Evolutionary conservation across 441 rosid species (phyloP).

Genomic region (Bruguiera hainesii): DNA sequence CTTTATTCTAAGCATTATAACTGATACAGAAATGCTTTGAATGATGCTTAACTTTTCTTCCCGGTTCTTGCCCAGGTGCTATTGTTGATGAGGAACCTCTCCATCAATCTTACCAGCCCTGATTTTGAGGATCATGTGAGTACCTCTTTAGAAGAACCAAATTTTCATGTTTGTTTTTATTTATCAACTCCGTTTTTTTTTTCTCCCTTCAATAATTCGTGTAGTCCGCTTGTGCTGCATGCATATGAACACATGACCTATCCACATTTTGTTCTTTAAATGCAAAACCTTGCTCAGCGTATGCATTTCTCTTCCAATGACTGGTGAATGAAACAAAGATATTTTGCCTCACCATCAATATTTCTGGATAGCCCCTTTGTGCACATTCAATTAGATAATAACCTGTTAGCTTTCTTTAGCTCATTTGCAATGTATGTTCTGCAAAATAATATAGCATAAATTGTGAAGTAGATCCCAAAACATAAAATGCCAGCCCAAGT

Average conservation of each 20-base stretch:
- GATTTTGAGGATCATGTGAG: slow-evolving; percentile 89
- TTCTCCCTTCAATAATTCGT: background rate
- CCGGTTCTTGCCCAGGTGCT: slow-evolving; percentile 45
- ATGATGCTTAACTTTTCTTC: background rate
- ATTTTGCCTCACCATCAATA: background rate
- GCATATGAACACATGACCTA: background rate
- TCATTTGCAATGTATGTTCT: background rate
- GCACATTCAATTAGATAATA: background rate
- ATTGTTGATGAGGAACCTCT: slow-evolving; percentile 82
- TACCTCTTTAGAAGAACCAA: background rate
- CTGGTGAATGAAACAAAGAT: too few relatives aligned
- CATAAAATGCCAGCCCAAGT: slow-evolving; percentile 18
- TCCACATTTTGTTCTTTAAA: background rate
- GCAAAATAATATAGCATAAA: background rate
- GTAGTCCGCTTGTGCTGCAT: background rate
- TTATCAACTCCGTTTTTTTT: background rate
- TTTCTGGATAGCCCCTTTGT: background rate
- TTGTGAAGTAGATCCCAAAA: slow-evolving; percentile 26
- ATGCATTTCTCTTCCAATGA: background rate
- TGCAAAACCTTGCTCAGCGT: background rate
- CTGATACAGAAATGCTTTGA: too few relatives aligned
- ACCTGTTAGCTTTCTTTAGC: background rate
- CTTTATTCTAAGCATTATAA: background rate
- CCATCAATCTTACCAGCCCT: slow-evolving; percentile 74
- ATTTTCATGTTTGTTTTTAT: background rate